Base-by-base conservation (phyloP, 1,284 basidiomycete species). In the Ceratobasidium sp. region DNA sequence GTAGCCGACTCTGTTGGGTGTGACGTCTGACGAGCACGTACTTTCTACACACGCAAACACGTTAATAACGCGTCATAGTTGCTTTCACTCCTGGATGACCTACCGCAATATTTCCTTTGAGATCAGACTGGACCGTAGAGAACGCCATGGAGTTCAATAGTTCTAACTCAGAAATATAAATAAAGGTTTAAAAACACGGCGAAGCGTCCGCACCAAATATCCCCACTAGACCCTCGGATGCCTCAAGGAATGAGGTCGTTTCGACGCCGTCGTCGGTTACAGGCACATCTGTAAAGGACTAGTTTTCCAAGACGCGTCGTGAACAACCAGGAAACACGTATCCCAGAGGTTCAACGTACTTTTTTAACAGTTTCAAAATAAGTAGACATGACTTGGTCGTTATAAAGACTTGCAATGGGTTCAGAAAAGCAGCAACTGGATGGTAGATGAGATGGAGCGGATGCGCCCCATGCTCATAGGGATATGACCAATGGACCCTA, bases 261-360 rank as follows among this genome's bases (percentile, higher is more conserved):
- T 98, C 93, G 84, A 99, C 91, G 81, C 97, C 97, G 81, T 89
- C 89, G 82, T 95, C 93, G 80, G 94, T 95, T 83, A 96, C 89
- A 49, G 94, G 90, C 44, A 99, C 97, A 86, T 98, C 94, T 82
- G 91, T 92, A 84, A 96, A 98, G 33, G 95, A 96, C 96, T 97
- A 78, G 28, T 55, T 55, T 55, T 55, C 40, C 23, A n/a, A 18
- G 61, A 64, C 71, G 60, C 71, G 23, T 33, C 53, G 23, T 76
- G 69, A 23, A 58, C 68, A 42, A 51, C n/a, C 42, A 15, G 53
- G 23, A 18, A 18, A 63, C 18, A 46, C 10, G 18, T 26, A 64
- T 40, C 6, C 18, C 20, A 39, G 49, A 15, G n/a, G 58, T 26
- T 7, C 7, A 13, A 81, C 89, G 81, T 81, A 93, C 96, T 84